Base-by-base conservation (phyloP, 805 yeast species). In the Yarrowia sp. region DNA sequence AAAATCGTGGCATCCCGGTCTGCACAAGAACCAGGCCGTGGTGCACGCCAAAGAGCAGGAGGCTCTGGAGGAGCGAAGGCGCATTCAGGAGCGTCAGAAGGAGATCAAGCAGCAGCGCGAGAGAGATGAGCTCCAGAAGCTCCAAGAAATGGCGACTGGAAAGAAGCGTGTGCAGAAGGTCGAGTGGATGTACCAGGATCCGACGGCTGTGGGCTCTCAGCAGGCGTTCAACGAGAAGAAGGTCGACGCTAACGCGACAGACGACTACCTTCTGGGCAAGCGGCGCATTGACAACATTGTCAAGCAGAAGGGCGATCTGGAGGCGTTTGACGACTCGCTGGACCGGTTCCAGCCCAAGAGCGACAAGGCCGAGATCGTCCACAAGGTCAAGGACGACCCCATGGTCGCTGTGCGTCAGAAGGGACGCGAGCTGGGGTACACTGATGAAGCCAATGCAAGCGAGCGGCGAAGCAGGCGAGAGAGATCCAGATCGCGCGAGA, bases 1-100 rank as follows among this genome's bases (percentile, higher is more conserved):
- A 76, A 93, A 93, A 72, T 93, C 98, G 65, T 93, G 98, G 99
- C 90, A 93, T 73, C 97, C 99, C 2, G 92, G 87, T 49, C 78
- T 90, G 56, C 77, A 88, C 70, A 88, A 87, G 71, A 93, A 93
- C 77, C 90, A 86, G 74, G 86, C 85, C 66, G 88, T 86, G 69
- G 92, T 93, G 33, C 87, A 96, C 93, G 80, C 84, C 66, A 79
- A 78, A 61, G 97, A 94, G 69, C 91, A 89, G 70, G 86, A 86
- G 39, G 84, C 87, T 8, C 74, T 90, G 6, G 81, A 81, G n/a
- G 96, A 89, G 68, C 81, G 85, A 51, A 81, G 81, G 66, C 81
- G 81, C 68, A 83, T 86, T 32, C 80, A 83, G 64, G 85, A 85
- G 67, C 75, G 87, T 29, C 83, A 84, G 64, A 77, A 79, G 60